phyloP scores from a whole-genome alignment of 371 early-diverging fungal genomes.

The Nosema muscidifuracis region DNA sequence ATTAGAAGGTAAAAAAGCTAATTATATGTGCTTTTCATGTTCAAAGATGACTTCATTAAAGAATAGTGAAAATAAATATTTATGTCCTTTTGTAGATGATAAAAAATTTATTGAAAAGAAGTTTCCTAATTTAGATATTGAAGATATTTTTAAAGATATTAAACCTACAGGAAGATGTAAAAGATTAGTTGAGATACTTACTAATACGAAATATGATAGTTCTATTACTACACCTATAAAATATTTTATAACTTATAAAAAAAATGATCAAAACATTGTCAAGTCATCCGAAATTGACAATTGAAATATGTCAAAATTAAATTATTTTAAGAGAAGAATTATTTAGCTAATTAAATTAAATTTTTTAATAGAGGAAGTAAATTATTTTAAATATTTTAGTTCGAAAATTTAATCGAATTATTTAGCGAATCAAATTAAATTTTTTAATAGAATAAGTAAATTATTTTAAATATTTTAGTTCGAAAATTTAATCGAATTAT shows the following conservation, averaged over 20 bases:
- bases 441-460: too few species aligned
- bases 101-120: constrained; percentile 17
- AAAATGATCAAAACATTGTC: neutral
- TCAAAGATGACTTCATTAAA: constrained; percentile 72
- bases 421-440: too few species aligned
- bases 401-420: too few species aligned
- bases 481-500: too few species aligned
- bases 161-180: constrained; percentile 13
- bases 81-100: constrained; percentile 51
- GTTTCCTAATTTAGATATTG: constrained; percentile 12
- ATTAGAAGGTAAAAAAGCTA: constrained; percentile 80
- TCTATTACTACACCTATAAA: constrained; percentile 25
- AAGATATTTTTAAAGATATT: constrained; percentile 17
- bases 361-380: too few species aligned
- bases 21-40: constrained; percentile 84
- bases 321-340: too few species aligned
- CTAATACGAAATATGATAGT: neutral
- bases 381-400: too few species aligned
- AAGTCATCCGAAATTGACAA: neutral
- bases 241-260: constrained; percentile 20
- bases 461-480: too few species aligned
- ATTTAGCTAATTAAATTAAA: too few species aligned
- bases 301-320: neutral
- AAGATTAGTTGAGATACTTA: constrained; percentile 11
- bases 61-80: constrained; percentile 45